Percentiles rank a stretch among this genome's conserved stretches.
These are phyloP conservation scores for Scheffersomyces stipitis DNA, from an alignment of 805 yeast genomes.

Conservation along the genomic window DNA sequence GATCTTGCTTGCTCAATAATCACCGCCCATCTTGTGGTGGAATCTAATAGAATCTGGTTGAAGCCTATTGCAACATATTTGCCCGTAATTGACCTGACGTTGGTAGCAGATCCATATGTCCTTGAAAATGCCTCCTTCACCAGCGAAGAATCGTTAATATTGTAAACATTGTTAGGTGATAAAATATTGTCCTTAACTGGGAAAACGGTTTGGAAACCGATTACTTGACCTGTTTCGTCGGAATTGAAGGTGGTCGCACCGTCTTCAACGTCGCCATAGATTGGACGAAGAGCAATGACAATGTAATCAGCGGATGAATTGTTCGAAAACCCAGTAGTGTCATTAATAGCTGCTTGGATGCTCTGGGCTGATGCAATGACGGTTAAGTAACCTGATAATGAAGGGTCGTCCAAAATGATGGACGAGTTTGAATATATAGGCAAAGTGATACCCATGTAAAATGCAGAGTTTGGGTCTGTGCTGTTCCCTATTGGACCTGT, in stretches of 20 bases:
- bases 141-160: slow-evolving; percentile 25
- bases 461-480: slow-evolving; percentile 29
- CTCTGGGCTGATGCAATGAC: slow-evolving; percentile 41
- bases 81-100: slow-evolving; percentile 21
- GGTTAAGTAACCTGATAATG: slow-evolving; percentile 70
- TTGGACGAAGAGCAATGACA: slow-evolving; percentile 34
- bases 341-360: slow-evolving; percentile 29
- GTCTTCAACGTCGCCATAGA: slow-evolving; percentile 18
- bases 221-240: slow-evolving; percentile 40
- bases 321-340: slow-evolving; percentile 10
- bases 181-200: slow-evolving; percentile 17
- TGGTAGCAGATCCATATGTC: slow-evolving; percentile 28
- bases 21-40: slow-evolving; percentile 63
- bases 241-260: slow-evolving; percentile 16
- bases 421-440: slow-evolving; percentile 78
- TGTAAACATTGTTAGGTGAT: slow-evolving; percentile 22
- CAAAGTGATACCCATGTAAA: slow-evolving; percentile 70
- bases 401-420: slow-evolving; percentile 56
- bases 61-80: slow-evolving; percentile 35
- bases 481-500: slow-evolving; percentile 64
- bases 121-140: slow-evolving; percentile 28
- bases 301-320: slow-evolving; percentile 21
- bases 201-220: slow-evolving; percentile 43
- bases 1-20: slow-evolving; percentile 62
- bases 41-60: slow-evolving; percentile 26